Evolutionary conservation across 352 stramenopile species (phyloP).

Genomic region (Globisporangium irregulare): DNA sequence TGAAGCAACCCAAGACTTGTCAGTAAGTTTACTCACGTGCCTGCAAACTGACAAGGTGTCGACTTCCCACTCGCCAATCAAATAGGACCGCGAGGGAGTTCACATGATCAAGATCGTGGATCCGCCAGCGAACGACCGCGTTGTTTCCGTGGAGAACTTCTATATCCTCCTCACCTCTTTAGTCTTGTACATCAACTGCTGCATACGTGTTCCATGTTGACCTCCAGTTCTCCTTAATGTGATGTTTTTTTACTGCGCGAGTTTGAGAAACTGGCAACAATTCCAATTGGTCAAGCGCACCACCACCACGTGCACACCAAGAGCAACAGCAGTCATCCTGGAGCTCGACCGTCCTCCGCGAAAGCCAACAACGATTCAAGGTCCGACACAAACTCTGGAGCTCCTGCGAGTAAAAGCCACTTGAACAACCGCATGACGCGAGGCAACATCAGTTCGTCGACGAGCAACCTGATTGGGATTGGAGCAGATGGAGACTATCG

Average conservation of each 20-base stretch:
- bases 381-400: not conserved
- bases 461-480: slow-evolving; percentile 1
- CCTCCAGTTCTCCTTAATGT: slow-evolving; percentile 38
- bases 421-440: slow-evolving; percentile 2
- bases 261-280: slow-evolving; percentile 65
- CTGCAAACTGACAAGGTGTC: not conserved
- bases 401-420: not conserved
- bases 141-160: slow-evolving; percentile 70
- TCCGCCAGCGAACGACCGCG: slow-evolving; percentile 32
- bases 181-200: not conserved
- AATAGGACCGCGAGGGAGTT: slow-evolving; percentile 59
- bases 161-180: slow-evolving; percentile 49
- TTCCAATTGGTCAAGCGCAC: slow-evolving; percentile 51
- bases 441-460: not conserved
- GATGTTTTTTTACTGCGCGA: slow-evolving; percentile 44
- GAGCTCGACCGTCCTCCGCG: slow-evolving; percentile 5
- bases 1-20: not conserved
- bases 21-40: not conserved
- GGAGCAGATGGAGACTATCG: slow-evolving; percentile 1
- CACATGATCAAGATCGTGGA: slow-evolving; percentile 67
- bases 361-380: slow-evolving; percentile 5
- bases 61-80: not conserved
- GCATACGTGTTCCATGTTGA: not conserved
- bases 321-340: not conserved
- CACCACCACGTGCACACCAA: slow-evolving; percentile 12